Conservation (phyloP, 2,329 filamentous ascomycete species). For the Fusarium subtropicale region DNA sequence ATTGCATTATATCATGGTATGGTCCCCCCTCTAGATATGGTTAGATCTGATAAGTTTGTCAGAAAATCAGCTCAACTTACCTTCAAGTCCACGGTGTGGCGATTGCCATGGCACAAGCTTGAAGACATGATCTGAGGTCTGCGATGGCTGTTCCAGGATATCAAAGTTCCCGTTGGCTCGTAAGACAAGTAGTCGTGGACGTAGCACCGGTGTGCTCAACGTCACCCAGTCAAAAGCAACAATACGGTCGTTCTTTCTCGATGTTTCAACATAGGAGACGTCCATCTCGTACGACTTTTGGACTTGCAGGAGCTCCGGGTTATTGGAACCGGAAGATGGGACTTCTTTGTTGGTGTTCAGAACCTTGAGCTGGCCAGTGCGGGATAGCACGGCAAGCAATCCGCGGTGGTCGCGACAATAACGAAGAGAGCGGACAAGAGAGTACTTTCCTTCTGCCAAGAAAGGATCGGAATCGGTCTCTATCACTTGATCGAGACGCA, state of each 20-base stretch:
- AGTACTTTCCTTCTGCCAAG: slow-evolving; percentile 66
- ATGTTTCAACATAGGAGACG: slow-evolving; percentile 64
- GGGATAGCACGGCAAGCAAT: slow-evolving; percentile 70
- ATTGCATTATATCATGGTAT: slow-evolving; percentile 68
- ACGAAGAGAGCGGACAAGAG: slow-evolving; percentile 70
- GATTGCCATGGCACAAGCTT: slow-evolving; percentile 71
- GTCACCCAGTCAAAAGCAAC: slow-evolving; percentile 77
- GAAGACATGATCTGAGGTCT: slow-evolving; percentile 67
- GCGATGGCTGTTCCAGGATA: slow-evolving; percentile 70
- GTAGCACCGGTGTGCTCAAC: slow-evolving; percentile 65
- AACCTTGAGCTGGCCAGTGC: slow-evolving; percentile 72
- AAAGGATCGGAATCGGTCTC: slow-evolving; percentile 64
- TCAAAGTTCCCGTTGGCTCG: slow-evolving; percentile 71
- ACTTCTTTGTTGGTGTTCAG: slow-evolving; percentile 69
- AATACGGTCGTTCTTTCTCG: slow-evolving; percentile 68
- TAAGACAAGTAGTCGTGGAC: slow-evolving; percentile 69
- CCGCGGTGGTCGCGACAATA: slow-evolving; percentile 73
- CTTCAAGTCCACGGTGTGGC: slow-evolving; percentile 67
- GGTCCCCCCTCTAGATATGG: slow-evolving; percentile 57
- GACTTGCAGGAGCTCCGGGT: slow-evolving; percentile 70
- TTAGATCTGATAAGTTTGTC: slow-evolving; percentile 29
- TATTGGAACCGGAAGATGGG: slow-evolving; percentile 57
- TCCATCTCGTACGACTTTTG: slow-evolving; percentile 72
- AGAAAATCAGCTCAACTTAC: slow-evolving; percentile 49
- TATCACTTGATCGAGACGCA: slow-evolving; percentile 69